These are phyloP conservation scores for Fusarium graminum DNA, from an alignment of 2,329 filamentous ascomycete species.

Conservation along the genomic window DNA sequence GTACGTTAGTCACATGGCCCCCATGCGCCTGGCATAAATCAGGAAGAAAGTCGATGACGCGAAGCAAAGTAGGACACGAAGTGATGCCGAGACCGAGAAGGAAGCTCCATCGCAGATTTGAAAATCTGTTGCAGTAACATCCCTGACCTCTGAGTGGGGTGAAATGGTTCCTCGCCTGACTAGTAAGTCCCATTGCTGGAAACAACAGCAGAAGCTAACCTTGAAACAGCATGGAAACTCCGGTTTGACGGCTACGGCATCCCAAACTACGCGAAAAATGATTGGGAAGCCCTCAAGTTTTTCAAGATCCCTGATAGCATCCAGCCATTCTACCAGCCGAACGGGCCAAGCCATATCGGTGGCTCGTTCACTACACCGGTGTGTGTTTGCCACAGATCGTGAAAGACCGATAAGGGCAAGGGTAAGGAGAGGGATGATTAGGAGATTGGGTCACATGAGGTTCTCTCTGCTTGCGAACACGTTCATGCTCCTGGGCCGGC, in stretches of 20 bases:
- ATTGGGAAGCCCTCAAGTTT: background rate
- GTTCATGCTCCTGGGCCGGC: background rate
- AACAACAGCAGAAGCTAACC: background rate
- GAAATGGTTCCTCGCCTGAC: conserved; percentile 43
- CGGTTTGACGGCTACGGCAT: conserved; percentile 32
- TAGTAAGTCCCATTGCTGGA: conserved; percentile 7
- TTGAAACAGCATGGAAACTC: conserved; percentile 18
- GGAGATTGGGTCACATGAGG: background rate
- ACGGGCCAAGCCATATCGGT: background rate
- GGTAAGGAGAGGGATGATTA: background rate
- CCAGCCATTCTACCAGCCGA: conserved; percentile 20
- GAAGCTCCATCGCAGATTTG: conserved; percentile 13
- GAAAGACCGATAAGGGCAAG: background rate
- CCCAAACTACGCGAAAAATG: conserved; percentile 16
- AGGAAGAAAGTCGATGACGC: conserved; percentile 14
- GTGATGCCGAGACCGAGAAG: background rate
- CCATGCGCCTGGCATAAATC: conserved; percentile 26
- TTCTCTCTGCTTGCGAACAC: background rate
- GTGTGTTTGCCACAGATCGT: background rate
- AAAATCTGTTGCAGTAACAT: conserved; percentile 32
- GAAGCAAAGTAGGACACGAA: conserved; percentile 2
- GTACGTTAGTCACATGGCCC: conserved; percentile 42
- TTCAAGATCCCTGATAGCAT: conserved; percentile 8
- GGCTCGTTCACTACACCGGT: conserved; percentile 23
- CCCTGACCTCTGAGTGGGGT: conserved; percentile 41